Evolutionary conservation across 2,329 filamentous ascomycete species (phyloP).

Genomic region (Nemania sp.): DNA sequence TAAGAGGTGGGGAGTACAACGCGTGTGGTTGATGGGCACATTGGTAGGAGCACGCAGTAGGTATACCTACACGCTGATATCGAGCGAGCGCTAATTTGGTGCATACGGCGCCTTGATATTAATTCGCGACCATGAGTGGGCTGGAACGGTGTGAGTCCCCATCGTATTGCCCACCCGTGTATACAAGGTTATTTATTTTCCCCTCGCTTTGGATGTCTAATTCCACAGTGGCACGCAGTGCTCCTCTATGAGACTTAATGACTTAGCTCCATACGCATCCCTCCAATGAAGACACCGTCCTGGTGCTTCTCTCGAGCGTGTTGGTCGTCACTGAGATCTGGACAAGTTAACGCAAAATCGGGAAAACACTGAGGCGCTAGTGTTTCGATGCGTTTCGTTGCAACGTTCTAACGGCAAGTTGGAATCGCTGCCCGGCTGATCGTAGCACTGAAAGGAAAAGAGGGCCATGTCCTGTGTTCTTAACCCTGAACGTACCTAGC

Average conservation of each 20-base stretch:
- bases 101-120: conserved; percentile 49
- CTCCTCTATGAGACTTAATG: conserved; percentile 36
- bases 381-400: conserved; percentile 41
- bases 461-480: conserved; percentile 32
- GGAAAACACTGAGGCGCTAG: conserved; percentile 33
- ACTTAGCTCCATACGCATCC: conserved; percentile 22
- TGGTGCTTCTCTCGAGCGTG: conserved; percentile 21
- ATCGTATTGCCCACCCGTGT: conserved; percentile 35
- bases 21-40: conserved; percentile 43
- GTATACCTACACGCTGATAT: conserved; percentile 42
- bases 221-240: neutral
- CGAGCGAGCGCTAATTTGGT: conserved; percentile 41
- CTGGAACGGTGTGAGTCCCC: conserved; percentile 44
- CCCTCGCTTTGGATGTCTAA: neutral
- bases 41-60: conserved; percentile 40
- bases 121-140: conserved; percentile 47
- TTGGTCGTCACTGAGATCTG: conserved; percentile 4
- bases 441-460: conserved; percentile 37
- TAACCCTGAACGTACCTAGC: conserved; percentile 31
- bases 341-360: conserved; percentile 12
- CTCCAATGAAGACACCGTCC: conserved; percentile 30
- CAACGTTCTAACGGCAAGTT: conserved; percentile 47
- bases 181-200: conserved; percentile 18
- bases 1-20: conserved; percentile 20
- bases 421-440: conserved; percentile 44